Evolutionary conservation across 176 grass and related monocot genomes (phyloP).

Genomic region (Triticum dicoccoides): DNA sequence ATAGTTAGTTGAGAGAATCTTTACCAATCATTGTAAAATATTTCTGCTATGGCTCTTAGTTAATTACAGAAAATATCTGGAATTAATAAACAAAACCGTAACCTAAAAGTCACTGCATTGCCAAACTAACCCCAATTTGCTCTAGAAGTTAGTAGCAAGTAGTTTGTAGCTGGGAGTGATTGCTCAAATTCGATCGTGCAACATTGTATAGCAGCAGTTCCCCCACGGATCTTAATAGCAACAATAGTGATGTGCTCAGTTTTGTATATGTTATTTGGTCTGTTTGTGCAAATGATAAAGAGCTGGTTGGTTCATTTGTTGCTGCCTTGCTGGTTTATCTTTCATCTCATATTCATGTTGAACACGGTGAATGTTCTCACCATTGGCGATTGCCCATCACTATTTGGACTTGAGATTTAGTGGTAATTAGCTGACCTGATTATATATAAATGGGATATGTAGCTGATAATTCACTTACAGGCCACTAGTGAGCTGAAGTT

Average conservation of each 20-base stretch:
- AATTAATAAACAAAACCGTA: neutral
- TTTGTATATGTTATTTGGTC: neutral
- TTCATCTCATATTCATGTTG: constrained; percentile 8
- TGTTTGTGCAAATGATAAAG: neutral
- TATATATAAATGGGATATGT: constrained; percentile 13
- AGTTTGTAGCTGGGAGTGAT: neutral
- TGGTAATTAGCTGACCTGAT: constrained; percentile 27
- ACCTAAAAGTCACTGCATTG: neutral
- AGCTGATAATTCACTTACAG: constrained; percentile 48
- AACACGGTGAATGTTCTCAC: constrained; percentile 7
- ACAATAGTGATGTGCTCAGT: neutral
- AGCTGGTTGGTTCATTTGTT: neutral
- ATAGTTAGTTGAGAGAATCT: constrained; percentile 13
- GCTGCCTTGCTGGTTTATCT: neutral
- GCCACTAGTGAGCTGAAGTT: constrained; percentile 74
- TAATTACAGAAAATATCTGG: neutral
- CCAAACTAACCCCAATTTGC: neutral
- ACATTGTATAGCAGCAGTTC: neutral
- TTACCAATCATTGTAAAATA: neutral
- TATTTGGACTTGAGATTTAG: neutral
- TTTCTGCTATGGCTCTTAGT: neutral
- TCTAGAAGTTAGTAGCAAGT: neutral
- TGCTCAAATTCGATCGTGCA: neutral
- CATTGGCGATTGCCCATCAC: neutral
- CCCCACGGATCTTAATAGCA: neutral